phyloP scores from a whole-genome alignment of 2,329 filamentous ascomycete species.

The Colletotrichum gigasporum region DNA sequence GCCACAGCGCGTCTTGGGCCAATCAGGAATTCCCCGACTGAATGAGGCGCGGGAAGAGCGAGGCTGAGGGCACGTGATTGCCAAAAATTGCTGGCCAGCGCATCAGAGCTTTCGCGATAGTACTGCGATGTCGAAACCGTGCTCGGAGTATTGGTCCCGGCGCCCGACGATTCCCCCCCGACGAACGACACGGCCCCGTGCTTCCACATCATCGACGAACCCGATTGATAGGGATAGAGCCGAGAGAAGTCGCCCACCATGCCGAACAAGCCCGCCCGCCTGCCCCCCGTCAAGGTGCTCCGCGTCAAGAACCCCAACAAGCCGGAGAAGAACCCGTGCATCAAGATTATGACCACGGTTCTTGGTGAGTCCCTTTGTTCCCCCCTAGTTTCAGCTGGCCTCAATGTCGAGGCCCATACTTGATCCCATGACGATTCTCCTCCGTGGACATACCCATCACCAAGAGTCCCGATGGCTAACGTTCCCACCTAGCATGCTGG shows the following conservation, averaged over 20 bases:
- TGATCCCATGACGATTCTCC: too few relatives aligned
- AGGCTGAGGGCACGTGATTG: slow-evolving; percentile 22
- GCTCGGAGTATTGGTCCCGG: background rate
- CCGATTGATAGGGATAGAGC: too few relatives aligned
- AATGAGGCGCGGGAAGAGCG: fast-evolving
- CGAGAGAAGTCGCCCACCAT: slow-evolving; percentile 42
- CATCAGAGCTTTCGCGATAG: slow-evolving; percentile 20
- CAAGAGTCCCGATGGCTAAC: slow-evolving; percentile 10
- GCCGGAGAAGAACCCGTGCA: slow-evolving; percentile 60
- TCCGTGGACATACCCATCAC: too few relatives aligned
- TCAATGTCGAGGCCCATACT: too few relatives aligned
- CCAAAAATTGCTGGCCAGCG: background rate
- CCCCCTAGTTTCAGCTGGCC: too few relatives aligned
- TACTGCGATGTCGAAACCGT: too few relatives aligned
- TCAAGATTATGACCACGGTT: slow-evolving; percentile 66
- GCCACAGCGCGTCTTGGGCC: background rate
- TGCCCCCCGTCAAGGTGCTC: slow-evolving; percentile 65
- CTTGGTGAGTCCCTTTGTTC: slow-evolving; percentile 55
- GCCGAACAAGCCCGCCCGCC: slow-evolving; percentile 63
- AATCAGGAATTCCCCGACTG: background rate
- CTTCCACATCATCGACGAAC: background rate
- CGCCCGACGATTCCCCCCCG: background rate
- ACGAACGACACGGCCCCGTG: background rate
- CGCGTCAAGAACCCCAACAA: slow-evolving; percentile 64
- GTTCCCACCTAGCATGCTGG: slow-evolving; percentile 75